phyloP scores from a whole-genome alignment of 441 rosid genomes.

The Eutrema salsugineum region DNA sequence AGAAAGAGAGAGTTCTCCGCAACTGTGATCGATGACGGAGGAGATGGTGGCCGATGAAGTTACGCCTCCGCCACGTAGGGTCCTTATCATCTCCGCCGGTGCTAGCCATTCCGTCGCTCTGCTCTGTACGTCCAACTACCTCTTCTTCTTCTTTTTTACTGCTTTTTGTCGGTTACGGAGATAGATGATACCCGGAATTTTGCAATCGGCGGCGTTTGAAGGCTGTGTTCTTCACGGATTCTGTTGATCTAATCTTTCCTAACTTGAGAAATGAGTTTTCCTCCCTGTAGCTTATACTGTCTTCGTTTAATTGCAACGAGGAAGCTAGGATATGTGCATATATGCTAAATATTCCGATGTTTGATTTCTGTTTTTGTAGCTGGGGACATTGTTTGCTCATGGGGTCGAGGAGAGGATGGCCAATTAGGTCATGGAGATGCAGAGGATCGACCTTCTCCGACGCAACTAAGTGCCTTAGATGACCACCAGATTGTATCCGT shows the following conservation, averaged over 20 bases:
- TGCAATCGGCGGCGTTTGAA: background rate
- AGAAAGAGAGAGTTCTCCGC: background rate
- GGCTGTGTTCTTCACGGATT: background rate
- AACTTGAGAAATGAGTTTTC: background rate
- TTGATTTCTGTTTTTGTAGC: slow-evolving; percentile 41
- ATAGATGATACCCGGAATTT: background rate
- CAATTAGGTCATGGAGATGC: slow-evolving; percentile 98
- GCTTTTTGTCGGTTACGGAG: slow-evolving; percentile 13
- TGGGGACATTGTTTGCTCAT: slow-evolving; percentile 85
- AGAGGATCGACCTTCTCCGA: slow-evolving; percentile 78
- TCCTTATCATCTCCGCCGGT: slow-evolving; percentile 91
- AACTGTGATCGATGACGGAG: slow-evolving; percentile 42
- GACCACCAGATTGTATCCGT: slow-evolving; percentile 60
- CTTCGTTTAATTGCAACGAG: background rate
- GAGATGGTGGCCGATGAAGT: slow-evolving; percentile 39
- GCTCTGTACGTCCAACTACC: slow-evolving; percentile 55
- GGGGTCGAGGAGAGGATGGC: slow-evolving; percentile 99
- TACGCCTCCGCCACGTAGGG: slow-evolving; percentile 45
- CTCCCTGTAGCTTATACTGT: background rate
- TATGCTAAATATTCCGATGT: background rate
- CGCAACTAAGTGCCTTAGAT: slow-evolving; percentile 72
- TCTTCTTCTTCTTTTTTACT: background rate
- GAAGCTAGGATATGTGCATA: background rate
- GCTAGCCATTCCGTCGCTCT: slow-evolving; percentile 96
- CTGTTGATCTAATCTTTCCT: slow-evolving; percentile 2